Conservation (phyloP, 2,329 filamentous ascomycete genomes). For the Ophiosphaerella korrae region DNA sequence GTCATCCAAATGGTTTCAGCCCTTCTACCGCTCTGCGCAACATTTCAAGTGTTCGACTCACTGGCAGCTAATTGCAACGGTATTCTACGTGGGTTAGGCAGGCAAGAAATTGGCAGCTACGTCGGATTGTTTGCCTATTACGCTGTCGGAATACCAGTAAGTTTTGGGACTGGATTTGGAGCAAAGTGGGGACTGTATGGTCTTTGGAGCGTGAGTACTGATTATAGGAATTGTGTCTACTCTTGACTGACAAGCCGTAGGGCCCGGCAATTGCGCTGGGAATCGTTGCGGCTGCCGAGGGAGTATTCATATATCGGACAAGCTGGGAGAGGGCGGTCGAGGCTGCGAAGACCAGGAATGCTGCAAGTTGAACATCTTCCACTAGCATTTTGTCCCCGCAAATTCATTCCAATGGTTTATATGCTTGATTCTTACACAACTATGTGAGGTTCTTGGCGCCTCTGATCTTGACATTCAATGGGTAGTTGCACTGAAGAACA, state of each 20-base stretch:
- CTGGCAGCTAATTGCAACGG: slow-evolving; percentile 81
- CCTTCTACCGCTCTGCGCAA: slow-evolving; percentile 79
- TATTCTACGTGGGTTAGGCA: slow-evolving; percentile 82
- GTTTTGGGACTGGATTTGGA: slow-evolving; percentile 77
- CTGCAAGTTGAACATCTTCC: slow-evolving; percentile 31
- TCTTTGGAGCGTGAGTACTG: slow-evolving; percentile 65
- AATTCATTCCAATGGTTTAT: too few relatives aligned
- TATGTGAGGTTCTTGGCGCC: too few relatives aligned
- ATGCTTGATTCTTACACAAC: too few relatives aligned
- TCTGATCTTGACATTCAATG: too few relatives aligned
- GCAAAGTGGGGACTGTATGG: slow-evolving; percentile 78
- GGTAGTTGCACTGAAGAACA: too few relatives aligned
- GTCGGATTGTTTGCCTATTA: slow-evolving; percentile 89
- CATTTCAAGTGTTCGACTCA: slow-evolving; percentile 90
- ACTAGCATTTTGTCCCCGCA: too few relatives aligned
- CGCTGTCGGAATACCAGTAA: slow-evolving; percentile 80
- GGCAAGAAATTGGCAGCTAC: slow-evolving; percentile 88
- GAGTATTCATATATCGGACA: slow-evolving; percentile 59
- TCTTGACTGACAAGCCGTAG: slow-evolving; percentile 21
- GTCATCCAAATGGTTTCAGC: slow-evolving; percentile 68
- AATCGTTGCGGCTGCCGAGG: slow-evolving; percentile 63
- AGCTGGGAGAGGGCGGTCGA: slow-evolving; percentile 65
- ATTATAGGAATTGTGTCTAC: not conserved
- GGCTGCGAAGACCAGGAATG: slow-evolving; percentile 63
- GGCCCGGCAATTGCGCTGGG: slow-evolving; percentile 67